Evolutionary conservation across 495 filamentous ascomycete species (phyloP).

Genomic region (Symbiotaphrina buchneri): DNA sequence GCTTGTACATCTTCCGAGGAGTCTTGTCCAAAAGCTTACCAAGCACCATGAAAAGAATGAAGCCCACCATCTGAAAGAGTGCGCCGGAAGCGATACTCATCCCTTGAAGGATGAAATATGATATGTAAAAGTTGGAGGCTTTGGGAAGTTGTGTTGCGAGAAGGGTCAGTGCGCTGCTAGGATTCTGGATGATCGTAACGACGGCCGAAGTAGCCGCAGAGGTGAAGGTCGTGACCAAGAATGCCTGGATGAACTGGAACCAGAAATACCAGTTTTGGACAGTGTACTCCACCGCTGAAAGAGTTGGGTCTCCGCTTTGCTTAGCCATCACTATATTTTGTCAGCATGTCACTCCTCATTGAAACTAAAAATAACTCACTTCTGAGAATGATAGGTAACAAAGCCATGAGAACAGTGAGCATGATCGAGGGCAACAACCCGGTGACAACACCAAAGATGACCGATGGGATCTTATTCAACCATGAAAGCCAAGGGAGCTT

Average conservation of each 20-base stretch:
- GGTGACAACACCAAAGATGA: conserved; percentile 61
- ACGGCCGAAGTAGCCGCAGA: conserved; percentile 53
- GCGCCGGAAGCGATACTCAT: conserved; percentile 57
- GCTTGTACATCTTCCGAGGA: conserved; percentile 52
- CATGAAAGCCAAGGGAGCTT: conserved; percentile 44
- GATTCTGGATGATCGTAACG: conserved; percentile 37
- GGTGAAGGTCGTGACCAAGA: conserved; percentile 64
- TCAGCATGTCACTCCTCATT: background rate
- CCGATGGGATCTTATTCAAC: conserved; percentile 45
- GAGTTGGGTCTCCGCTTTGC: conserved; percentile 53
- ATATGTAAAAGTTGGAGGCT: conserved; percentile 84
- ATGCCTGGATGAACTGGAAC: conserved; percentile 92
- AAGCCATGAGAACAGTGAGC: conserved; percentile 69
- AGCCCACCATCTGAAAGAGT: conserved; percentile 54
- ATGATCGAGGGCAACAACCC: conserved; percentile 64
- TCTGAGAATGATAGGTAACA: conserved; percentile 73
- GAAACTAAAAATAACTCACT: conserved; percentile 17
- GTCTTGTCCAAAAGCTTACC: conserved; percentile 50
- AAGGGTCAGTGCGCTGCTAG: conserved; percentile 31
- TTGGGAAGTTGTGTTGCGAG: conserved; percentile 57
- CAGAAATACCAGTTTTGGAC: conserved; percentile 84
- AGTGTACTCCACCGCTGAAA: conserved; percentile 60
- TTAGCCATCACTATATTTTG: conserved; percentile 39
- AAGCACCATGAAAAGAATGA: conserved; percentile 55
- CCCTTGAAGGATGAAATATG: conserved; percentile 87